Evolutionary conservation across 306 rosid genomes (phyloP), one percentile per base, ranked within the genome.

Genomic region (Dryas drummondii): DNA sequence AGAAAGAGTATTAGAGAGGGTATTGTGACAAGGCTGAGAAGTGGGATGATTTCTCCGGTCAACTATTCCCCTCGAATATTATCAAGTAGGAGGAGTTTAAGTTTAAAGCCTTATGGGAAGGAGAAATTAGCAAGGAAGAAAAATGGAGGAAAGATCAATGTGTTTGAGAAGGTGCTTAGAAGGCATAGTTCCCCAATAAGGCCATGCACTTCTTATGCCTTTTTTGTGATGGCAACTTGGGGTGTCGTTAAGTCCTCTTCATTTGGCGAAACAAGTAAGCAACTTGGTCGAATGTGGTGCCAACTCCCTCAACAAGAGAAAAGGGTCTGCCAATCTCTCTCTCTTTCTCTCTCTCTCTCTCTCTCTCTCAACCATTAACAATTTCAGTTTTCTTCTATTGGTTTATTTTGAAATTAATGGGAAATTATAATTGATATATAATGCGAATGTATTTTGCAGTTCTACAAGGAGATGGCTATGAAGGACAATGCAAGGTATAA

Each of bases 401-500:
- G 19, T 37, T 63, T 10, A 2, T 41, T 42, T 54, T 1, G 19
- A 12, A 40, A 42, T 19, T 3, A 6, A 42, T 9, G 0, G 52
- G 11, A 42, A 56, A 11, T 1, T 7, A 14, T 22, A 41, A 40
- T 32, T 32, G 42, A 71, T 26, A 4, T 13, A 12, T 7, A 9
- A 17, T 62, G 48, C 8, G 9, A 60, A 40, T 40, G 5, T 37
- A 3, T 5, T 57, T 40, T 78, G 82, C 59, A 80, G 80, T 10
- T 61, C 14, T 74, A 69, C 50, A 48, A 74, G 59, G 76, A 80
- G 70, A 58, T 80, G 79, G 76, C 79, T 62, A 41, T 51, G 72
- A 80, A 80, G 83, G 83, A 80, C 72, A 74, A 47, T 27, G 76
- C 76, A 40, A 80, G 83, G 73, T 80, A 70, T 51, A 69, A 62